A percentile compares a stretch with the other conserved stretches of the same genome.
Evolutionary conservation across 139 green algal species (phyloP).

Genomic region (Tetradesmus lagerheimii): DNA sequence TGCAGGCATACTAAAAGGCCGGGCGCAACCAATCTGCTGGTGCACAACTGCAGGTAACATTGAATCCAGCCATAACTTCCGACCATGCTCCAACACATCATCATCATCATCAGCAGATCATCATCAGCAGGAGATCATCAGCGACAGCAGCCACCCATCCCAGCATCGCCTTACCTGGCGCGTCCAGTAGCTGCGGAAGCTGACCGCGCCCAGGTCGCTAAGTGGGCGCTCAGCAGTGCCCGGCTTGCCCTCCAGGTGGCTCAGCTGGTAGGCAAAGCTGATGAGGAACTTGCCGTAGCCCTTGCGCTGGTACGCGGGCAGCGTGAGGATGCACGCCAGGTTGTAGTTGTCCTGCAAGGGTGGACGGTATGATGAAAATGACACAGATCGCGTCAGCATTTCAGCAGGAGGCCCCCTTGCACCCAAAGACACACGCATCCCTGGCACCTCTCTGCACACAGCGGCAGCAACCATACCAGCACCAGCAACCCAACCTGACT

Average conservation of each 20-base stretch:
- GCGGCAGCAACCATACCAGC: no score
- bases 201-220: constrained; percentile 93
- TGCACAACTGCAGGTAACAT: no score
- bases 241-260: constrained; percentile 87
- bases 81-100: no score
- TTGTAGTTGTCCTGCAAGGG: constrained; percentile 89
- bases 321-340: constrained; percentile 98
- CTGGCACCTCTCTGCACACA: no score
- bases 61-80: no score
- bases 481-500: no score
- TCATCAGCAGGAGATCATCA: constrained; percentile 85
- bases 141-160: constrained; percentile 3
- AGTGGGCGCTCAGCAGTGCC: constrained; percentile 97
- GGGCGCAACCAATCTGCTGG: no score
- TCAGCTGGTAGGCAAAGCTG: constrained; percentile 33
- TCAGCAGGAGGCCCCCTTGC: no score
- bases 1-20: no score
- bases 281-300: constrained; percentile 99
- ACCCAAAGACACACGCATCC: no score
- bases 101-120: constrained; percentile 52
- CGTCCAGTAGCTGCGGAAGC: constrained; percentile 97
- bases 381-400: background rate
- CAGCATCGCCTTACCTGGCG: constrained; percentile 46
- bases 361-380: background rate
- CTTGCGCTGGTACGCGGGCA: constrained; percentile 97